Conservation (phyloP, 352 stramenopile genomes). For the Phytophthora sp. region DNA sequence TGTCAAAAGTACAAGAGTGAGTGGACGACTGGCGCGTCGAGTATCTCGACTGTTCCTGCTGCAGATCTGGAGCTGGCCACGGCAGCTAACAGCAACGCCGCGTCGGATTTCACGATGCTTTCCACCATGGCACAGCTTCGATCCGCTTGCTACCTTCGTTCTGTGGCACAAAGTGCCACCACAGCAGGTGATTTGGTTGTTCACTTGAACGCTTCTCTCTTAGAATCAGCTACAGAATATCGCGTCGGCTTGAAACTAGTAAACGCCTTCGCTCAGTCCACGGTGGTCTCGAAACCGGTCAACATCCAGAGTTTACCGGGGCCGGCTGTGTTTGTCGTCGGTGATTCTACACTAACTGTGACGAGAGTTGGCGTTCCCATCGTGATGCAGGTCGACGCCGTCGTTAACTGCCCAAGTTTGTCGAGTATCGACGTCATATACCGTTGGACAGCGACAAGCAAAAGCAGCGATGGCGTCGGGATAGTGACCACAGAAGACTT, state of each 20-base stretch:
- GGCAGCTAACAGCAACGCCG: conserved; percentile 10
- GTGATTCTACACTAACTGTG: conserved; percentile 43
- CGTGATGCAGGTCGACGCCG: conserved; percentile 52
- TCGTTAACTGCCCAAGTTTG: conserved; percentile 49
- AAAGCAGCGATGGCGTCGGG: conserved; percentile 5
- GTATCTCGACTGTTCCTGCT: conserved; percentile 28
- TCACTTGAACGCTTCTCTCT: conserved; percentile 49
- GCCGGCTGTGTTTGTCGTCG: conserved; percentile 58
- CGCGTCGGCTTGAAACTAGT: conserved; percentile 55
- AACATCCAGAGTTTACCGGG: conserved; percentile 48
- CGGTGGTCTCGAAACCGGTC: conserved; percentile 34
- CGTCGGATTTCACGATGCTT: conserved; percentile 35
- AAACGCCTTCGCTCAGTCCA: conserved; percentile 63
- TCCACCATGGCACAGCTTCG: conserved; percentile 54
- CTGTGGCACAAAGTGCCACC: conserved; percentile 39
- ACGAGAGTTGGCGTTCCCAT: conserved; percentile 44
- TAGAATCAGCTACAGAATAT: conserved; percentile 50
- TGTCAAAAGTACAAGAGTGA: conserved; percentile 60
- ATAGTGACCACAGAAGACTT: conserved; percentile 37
- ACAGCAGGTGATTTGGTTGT: conserved; percentile 27
- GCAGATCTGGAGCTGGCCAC: conserved; percentile 34
- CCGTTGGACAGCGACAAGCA: conserved; percentile 50
- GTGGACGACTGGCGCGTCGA: conserved; percentile 45
- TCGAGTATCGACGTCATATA: conserved; percentile 48
- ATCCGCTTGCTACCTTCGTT: conserved; percentile 58